These are phyloP conservation scores for Aegilops speltoides DNA, from an alignment of 176 grass and related monocot genomes.

Conservation along the genomic window DNA sequence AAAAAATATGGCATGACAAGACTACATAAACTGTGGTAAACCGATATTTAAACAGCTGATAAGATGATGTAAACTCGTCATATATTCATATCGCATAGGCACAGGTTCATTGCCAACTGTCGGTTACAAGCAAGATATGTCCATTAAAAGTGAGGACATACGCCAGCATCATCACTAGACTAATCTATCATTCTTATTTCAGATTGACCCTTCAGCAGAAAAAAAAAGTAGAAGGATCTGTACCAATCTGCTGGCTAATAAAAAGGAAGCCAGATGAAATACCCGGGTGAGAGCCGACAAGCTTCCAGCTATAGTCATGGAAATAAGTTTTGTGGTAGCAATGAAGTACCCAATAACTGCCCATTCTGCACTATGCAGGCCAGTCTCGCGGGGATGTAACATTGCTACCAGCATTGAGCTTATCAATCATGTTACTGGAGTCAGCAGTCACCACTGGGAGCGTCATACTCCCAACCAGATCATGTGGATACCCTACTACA, in stretches of 20 bases:
- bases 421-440: constrained; percentile 58
- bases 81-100: constrained; percentile 47
- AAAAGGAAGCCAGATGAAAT: constrained; percentile 46
- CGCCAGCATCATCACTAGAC: constrained; percentile 39
- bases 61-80: constrained; percentile 39
- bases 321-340: background rate
- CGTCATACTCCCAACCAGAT: constrained; percentile 36
- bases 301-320: constrained; percentile 21
- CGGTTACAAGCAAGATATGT: constrained; percentile 50
- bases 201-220: constrained; percentile 52
- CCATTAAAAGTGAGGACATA: constrained; percentile 60
- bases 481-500: constrained; percentile 72
- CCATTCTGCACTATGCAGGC: constrained; percentile 38
- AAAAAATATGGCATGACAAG: background rate
- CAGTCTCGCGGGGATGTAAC: constrained; percentile 59
- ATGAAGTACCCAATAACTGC: background rate
- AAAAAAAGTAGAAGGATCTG: constrained; percentile 36
- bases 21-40: background rate
- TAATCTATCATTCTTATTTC: constrained; percentile 57
- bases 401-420: constrained; percentile 67
- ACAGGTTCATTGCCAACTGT: constrained; percentile 18
- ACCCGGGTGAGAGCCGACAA: background rate
- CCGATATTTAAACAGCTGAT: background rate
- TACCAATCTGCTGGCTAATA: constrained; percentile 44
- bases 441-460: constrained; percentile 49